These are phyloP conservation scores for Hypoxylon intermedium DNA, from an alignment of 495 filamentous ascomycete species.

Conservation along the genomic window DNA sequence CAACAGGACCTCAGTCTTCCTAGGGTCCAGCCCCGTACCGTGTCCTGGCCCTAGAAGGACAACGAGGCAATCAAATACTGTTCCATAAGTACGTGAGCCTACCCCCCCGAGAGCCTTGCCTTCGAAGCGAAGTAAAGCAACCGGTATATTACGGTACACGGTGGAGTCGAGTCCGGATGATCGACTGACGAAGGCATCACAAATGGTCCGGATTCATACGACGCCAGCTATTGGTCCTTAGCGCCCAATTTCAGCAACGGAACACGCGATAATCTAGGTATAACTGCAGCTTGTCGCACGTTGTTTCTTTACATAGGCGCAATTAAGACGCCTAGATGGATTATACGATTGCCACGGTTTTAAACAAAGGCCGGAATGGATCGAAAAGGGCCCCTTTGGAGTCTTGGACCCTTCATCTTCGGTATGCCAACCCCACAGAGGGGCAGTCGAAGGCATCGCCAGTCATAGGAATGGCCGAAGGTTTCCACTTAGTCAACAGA, in stretches of 20 bases:
- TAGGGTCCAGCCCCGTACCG: conserved; percentile 21
- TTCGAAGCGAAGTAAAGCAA: neutral
- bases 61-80: conserved; percentile 17
- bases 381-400: neutral
- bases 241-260: conserved; percentile 26
- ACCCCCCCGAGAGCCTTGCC: neutral
- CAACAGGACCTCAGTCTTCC: conserved; percentile 13
- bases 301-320: neutral
- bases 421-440: conserved; percentile 32
- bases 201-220: conserved; percentile 30
- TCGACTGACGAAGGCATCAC: conserved; percentile 25
- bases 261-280: conserved; percentile 23
- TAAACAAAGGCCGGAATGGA: neutral
- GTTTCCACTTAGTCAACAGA: conserved; percentile 30
- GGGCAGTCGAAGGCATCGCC: conserved; percentile 22
- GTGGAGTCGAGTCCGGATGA: conserved; percentile 18
- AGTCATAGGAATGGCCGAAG: conserved; percentile 31
- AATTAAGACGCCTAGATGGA: neutral
- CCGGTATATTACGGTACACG: neutral
- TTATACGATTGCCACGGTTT: conserved; percentile 8
- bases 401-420: conserved; percentile 7
- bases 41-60: conserved; percentile 14
- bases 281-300: neutral
- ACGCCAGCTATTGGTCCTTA: conserved; percentile 19
- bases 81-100: conserved; percentile 16